Evolutionary conservation across 306 rosid species (phyloP).

Genomic region (Mimosa pudica): DNA sequence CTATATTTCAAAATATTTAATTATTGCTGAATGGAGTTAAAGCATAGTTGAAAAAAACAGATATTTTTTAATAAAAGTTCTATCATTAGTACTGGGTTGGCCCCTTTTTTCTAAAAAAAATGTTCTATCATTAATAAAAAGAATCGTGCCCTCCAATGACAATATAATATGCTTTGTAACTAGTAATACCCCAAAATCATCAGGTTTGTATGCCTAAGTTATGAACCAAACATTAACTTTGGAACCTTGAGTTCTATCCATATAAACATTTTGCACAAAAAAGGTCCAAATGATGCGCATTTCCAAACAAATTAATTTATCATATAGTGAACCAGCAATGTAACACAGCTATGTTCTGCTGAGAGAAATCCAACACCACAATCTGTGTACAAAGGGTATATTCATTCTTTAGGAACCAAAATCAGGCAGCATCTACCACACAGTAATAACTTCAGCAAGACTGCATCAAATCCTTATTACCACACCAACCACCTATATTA

Average conservation of each 20-base stretch:
- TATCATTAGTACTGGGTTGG: too few relatives aligned
- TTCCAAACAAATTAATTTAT: conserved; percentile 31
- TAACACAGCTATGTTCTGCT: conserved; percentile 35
- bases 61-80: too few relatives aligned
- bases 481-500: conserved; percentile 35
- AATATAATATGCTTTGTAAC: too few relatives aligned
- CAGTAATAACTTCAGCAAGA: conserved; percentile 38
- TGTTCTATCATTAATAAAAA: too few relatives aligned
- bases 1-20: too few relatives aligned
- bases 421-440: conserved; percentile 50
- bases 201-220: neutral
- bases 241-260: neutral
- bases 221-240: neutral
- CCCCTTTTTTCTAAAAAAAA: too few relatives aligned
- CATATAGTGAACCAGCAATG: conserved; percentile 30
- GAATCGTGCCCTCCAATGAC: too few relatives aligned
- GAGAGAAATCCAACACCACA: conserved; percentile 43
- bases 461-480: conserved; percentile 41
- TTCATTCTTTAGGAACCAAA: conserved; percentile 33
- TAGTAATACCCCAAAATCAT: too few relatives aligned
- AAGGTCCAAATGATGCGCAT: neutral
- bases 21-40: too few relatives aligned
- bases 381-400: conserved; percentile 41
- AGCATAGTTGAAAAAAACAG: too few relatives aligned
- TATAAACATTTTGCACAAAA: neutral